Conservation (phyloP, 2,329 filamentous ascomycete species). For the Botryosphaeria dothidea region DNA sequence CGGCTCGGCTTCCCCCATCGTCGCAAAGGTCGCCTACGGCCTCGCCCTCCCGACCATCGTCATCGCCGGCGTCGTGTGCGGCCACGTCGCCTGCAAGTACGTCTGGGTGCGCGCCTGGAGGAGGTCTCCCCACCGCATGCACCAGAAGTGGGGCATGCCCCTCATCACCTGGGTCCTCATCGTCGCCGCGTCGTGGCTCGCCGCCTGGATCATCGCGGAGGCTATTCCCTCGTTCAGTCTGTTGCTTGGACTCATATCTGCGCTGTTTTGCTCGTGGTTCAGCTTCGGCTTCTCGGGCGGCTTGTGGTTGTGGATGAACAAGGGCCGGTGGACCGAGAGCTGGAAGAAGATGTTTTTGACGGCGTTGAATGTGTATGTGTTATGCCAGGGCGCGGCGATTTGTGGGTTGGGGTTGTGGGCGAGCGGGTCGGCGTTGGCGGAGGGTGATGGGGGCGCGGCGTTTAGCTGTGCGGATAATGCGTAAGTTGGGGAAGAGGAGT, state of each 20-base stretch:
- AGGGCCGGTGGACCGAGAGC: conserved; percentile 38
- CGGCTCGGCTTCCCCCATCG: conserved; percentile 57
- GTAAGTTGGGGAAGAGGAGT: too few relatives aligned
- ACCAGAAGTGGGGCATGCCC: conserved; percentile 38
- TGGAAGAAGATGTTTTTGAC: conserved; percentile 47
- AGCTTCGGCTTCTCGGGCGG: conserved; percentile 51
- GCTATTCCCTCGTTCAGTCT: conserved; percentile 70
- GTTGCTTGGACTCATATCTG: conserved; percentile 61
- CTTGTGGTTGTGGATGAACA: conserved; percentile 53
- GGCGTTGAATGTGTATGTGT: conserved; percentile 46
- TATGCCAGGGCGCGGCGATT: conserved; percentile 35
- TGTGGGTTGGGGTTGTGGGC: conserved; percentile 29
- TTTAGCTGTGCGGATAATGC: conserved; percentile 35
- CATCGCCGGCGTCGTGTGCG: conserved; percentile 71
- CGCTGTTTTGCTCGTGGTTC: conserved; percentile 69
- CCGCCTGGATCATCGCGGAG: conserved; percentile 69
- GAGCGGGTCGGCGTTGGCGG: conserved; percentile 27
- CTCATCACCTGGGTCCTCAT: conserved; percentile 61
- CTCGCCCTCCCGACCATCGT: conserved; percentile 71
- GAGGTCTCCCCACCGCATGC: conserved; percentile 25
- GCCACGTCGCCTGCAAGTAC: conserved; percentile 66
- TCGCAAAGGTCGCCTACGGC: conserved; percentile 67
- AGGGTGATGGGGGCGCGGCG: conserved; percentile 28
- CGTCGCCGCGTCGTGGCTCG: conserved; percentile 55
- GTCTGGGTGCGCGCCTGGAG: conserved; percentile 64